Conservation (phyloP, 2,329 filamentous ascomycete genomes). For the Tolypocladium tropicale region DNA sequence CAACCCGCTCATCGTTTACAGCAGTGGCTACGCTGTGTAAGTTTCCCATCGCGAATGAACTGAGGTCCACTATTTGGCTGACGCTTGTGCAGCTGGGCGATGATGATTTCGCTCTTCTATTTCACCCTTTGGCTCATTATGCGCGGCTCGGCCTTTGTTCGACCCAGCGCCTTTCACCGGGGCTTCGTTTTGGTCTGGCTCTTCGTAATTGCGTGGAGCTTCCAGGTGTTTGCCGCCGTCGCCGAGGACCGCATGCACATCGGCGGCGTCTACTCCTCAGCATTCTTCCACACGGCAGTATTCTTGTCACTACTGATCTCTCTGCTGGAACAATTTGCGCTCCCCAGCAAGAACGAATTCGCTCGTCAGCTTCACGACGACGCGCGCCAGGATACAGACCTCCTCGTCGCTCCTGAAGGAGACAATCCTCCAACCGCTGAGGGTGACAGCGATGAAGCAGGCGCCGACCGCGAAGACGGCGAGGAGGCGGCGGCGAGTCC, state of each 20-base stretch:
- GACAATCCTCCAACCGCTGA: conserved; percentile 9
- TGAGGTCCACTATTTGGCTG: conserved; percentile 2
- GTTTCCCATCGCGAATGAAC: conserved; percentile 9
- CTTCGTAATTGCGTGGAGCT: conserved; percentile 62
- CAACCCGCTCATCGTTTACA: conserved; percentile 87
- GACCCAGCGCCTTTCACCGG: conserved; percentile 79
- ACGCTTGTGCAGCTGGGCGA: conserved; percentile 51
- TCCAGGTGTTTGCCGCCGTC: conserved; percentile 63
- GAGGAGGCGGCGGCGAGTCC: conserved; percentile 22
- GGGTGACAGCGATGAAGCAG: conserved; percentile 1
- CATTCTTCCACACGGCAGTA: conserved; percentile 67
- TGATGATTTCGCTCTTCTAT: conserved; percentile 75
- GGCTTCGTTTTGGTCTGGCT: conserved; percentile 78
- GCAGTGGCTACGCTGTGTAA: conserved; percentile 69
- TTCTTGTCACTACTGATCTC: conserved; percentile 67
- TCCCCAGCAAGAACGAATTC: conserved; percentile 63
- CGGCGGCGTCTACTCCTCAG: conserved; percentile 67
- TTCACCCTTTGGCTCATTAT: conserved; percentile 75
- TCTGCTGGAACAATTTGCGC: conserved; percentile 68
- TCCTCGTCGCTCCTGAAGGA: conserved; percentile 22
- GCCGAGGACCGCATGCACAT: conserved; percentile 66
- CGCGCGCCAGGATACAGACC: conserved; percentile 32
- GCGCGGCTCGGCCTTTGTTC: conserved; percentile 64
- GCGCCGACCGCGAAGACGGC: conserved; percentile 6
- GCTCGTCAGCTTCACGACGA: conserved; percentile 46